phyloP scores from a whole-genome alignment of 1,284 basidiomycete genomes.

The Tranzscheliella williamsii region DNA sequence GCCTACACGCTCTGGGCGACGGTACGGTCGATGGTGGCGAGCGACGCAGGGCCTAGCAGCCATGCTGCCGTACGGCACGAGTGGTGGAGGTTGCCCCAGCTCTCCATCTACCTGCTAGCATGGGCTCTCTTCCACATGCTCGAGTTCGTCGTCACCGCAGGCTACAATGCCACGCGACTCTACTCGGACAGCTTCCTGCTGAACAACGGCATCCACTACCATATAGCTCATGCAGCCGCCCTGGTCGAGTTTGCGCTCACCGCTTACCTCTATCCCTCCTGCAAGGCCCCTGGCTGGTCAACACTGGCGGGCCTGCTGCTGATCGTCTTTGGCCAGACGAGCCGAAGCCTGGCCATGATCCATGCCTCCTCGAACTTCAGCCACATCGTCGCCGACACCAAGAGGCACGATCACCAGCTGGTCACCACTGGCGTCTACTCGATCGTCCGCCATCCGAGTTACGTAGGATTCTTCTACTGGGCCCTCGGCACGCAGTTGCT shows the following conservation, averaged over 20 bases:
- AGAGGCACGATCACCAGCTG: constrained; percentile 49
- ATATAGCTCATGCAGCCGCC: constrained; percentile 79
- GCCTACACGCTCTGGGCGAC: too few relatives aligned
- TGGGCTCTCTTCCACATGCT: constrained; percentile 78
- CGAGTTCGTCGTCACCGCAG: constrained; percentile 92
- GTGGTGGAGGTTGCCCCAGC: constrained; percentile 15
- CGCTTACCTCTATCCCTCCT: constrained; percentile 4
- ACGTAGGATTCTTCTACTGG: constrained; percentile 98
- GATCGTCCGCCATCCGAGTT: constrained; percentile 87
- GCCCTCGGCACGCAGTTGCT: constrained; percentile 91
- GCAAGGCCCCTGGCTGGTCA: constrained; percentile 6
- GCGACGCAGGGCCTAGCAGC: background rate
- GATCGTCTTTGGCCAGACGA: constrained; percentile 72
- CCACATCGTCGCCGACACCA: constrained; percentile 65
- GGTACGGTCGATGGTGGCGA: background rate
- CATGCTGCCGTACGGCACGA: background rate
- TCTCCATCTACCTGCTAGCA: constrained; percentile 42
- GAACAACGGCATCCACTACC: constrained; percentile 85
- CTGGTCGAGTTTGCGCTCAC: constrained; percentile 76
- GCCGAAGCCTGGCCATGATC: constrained; percentile 91
- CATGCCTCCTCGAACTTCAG: constrained; percentile 92
- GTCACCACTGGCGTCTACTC: constrained; percentile 55
- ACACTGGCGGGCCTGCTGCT: constrained; percentile 66
- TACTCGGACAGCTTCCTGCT: constrained; percentile 91
- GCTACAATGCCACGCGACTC: constrained; percentile 90